phyloP scores from a whole-genome alignment of 1,139 yeast species.

The Neolecta irregularis region DNA sequence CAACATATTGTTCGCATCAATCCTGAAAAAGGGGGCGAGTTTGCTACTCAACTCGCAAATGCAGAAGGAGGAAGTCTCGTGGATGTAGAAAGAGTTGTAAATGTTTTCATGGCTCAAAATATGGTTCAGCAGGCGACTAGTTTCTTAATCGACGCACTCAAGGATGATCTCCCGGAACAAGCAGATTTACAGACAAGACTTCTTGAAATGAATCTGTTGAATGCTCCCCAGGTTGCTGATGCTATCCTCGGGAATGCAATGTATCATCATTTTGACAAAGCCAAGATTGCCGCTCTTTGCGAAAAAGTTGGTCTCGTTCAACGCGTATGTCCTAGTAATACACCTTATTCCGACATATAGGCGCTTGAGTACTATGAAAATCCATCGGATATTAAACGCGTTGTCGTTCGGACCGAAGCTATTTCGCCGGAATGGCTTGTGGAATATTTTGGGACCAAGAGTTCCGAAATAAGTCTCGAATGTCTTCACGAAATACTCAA shows the following conservation, averaged over 20 bases:
- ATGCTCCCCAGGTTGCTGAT: conserved; percentile 99
- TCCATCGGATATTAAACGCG: conserved; percentile 87
- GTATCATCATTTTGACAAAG: conserved; percentile 91
- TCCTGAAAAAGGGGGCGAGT: conserved; percentile 97
- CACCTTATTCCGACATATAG: conserved; percentile 25
- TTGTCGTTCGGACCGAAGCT: conserved; percentile 71
- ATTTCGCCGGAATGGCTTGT: conserved; percentile 92
- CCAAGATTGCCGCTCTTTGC: conserved; percentile 78
- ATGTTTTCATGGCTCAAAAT: conserved; percentile 87
- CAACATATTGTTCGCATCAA: conserved; percentile 82
- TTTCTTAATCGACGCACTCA: conserved; percentile 87
- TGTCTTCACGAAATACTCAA: conserved; percentile 77
- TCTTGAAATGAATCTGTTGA: conserved; percentile 78
- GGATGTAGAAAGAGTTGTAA: conserved; percentile 77
- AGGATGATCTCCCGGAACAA: conserved; percentile 85
- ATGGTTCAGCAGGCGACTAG: conserved; percentile 97
- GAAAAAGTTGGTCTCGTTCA: conserved; percentile 90
- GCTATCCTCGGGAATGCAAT: conserved; percentile 92
- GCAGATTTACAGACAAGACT: conserved; percentile 93
- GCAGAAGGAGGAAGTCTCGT: conserved; percentile 46
- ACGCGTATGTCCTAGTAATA: conserved; percentile 17
- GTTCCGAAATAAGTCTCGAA: conserved; percentile 82
- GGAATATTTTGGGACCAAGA: conserved; percentile 78
- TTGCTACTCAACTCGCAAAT: conserved; percentile 72
- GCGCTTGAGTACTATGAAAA: conserved; percentile 94